Base-by-base conservation (phyloP, 352 stramenopile genomes). In the Globisporangium sylvaticum region DNA sequence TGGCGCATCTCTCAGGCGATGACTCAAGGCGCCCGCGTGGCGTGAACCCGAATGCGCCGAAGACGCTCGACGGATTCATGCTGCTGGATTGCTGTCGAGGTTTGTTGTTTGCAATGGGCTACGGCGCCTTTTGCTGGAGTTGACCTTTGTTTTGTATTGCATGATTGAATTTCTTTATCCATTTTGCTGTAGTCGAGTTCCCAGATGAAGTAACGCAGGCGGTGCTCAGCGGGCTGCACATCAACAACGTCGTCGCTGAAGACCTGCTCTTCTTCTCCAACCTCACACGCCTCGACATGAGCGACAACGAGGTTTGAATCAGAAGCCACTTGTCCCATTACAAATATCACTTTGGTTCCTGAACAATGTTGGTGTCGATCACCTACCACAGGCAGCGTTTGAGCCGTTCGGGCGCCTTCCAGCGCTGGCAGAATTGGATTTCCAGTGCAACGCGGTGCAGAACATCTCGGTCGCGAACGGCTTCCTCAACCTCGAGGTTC, bases 181-280 rank as follows among this genome's bases (percentile, higher is more conserved):
- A n/a, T n/a, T n/a, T n/a, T n/a, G n/a, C 58, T 29, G 27, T 65
- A 91, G 86, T 91, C 29, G 86, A 94, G 64, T 94, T 94, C 66
- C 86, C 86, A 6, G 86, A 94, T 58, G 86, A 94, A 68, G 79
- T 90, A 22, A 71, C 73, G 4, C 76, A 90, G 55, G 84, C 83
- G 25, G 71, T 87, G 20, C 64, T 94, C 34, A 85, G 75, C 10
- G 84, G 86, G 3, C 75, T 88, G 34, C 70, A 79, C 57, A 91
- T 92, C 55, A 81, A 66, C 2, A 77, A 71, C 31, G 76, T 94
- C 29, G 78, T 92, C n/a, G 69, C 70, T 0, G 86, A 94, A 44
- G 84, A 94, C 58, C 53, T 94, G 50, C 75, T 92, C 34, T 94
- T 91, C 72, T 94, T 92, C 50, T 86, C 77, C 4, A 92, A 83